These are phyloP conservation scores for Pluteus cervinus DNA, from an alignment of 768 basidiomycete species.

Conservation along the genomic window DNA sequence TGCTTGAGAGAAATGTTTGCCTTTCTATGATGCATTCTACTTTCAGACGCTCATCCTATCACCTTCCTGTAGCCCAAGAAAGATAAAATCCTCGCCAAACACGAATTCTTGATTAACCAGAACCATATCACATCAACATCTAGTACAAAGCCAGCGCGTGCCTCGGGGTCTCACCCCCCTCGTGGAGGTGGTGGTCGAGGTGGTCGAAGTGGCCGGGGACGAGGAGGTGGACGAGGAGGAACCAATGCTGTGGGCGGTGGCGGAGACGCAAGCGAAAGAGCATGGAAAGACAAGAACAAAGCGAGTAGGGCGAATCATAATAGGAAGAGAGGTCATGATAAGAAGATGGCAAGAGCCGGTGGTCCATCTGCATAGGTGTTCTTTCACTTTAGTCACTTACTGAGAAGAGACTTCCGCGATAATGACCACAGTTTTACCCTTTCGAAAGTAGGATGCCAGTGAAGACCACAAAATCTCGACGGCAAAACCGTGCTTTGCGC, in stretches of 20 bases:
- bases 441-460: too few species aligned
- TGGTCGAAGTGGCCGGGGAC: constrained; percentile 31
- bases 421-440: too few species aligned
- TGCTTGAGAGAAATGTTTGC: constrained; percentile 85
- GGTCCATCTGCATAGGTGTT: constrained; percentile 21
- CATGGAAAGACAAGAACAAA: constrained; percentile 75
- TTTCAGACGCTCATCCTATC: not conserved
- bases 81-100: constrained; percentile 66
- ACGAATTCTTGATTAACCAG: constrained; percentile 70
- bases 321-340: constrained; percentile 82
- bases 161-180: too few species aligned
- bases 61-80: constrained; percentile 51
- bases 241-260: constrained; percentile 28
- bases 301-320: constrained; percentile 67
- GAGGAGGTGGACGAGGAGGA: constrained; percentile 30
- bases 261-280: constrained; percentile 46
- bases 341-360: constrained; percentile 74
- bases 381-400: too few species aligned
- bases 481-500: too few species aligned
- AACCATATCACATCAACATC: constrained; percentile 8
- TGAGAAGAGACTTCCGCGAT: too few species aligned
- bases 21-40: not conserved
- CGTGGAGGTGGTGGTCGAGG: constrained; percentile 35
- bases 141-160: too few species aligned
- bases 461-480: too few species aligned